Conservation (phyloP, 768 basidiomycete genomes). For the Grammothele lineata region DNA sequence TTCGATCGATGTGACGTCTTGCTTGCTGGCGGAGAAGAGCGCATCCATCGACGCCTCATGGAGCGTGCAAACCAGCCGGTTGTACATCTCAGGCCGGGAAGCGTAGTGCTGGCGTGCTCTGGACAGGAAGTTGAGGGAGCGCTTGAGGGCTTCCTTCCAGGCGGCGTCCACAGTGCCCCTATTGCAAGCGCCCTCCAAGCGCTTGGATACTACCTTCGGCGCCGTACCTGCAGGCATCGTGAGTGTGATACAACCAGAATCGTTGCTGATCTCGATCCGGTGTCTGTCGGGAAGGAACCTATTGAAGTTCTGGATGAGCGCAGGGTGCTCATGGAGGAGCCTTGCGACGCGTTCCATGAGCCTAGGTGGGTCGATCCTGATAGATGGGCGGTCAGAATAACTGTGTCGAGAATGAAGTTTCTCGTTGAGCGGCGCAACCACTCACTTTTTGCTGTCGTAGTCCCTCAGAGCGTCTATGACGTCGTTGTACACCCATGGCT, state of each 20-base stretch:
- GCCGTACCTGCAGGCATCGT: constrained; percentile 67
- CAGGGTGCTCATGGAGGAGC: constrained; percentile 86
- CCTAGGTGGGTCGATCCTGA: constrained; percentile 94
- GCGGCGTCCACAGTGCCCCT: not conserved
- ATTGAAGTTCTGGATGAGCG: constrained; percentile 96
- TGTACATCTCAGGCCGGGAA: constrained; percentile 77
- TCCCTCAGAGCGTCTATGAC: constrained; percentile 74
- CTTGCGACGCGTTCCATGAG: constrained; percentile 94
- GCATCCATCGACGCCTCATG: no score
- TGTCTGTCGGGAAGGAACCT: constrained; percentile 95
- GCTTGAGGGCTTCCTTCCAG: constrained; percentile 41
- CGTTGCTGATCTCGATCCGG: constrained; percentile 75
- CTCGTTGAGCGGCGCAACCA: no score
- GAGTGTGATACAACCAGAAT: constrained; percentile 64
- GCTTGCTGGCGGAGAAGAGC: constrained; percentile 37
- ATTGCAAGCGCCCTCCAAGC: not conserved
- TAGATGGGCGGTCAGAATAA: not conserved
- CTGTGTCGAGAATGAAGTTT: no score
- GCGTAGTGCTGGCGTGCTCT: constrained; percentile 90
- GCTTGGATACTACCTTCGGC: constrained; percentile 19
- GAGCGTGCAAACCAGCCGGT: constrained; percentile 73
- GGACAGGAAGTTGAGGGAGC: constrained; percentile 92
- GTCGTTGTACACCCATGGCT: constrained; percentile 61
- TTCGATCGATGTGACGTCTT: constrained; percentile 39
- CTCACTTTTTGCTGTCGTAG: constrained; percentile 61